phyloP scores from a whole-genome alignment of 2,329 filamentous ascomycete genomes.

The Colletotrichum coccodes region DNA sequence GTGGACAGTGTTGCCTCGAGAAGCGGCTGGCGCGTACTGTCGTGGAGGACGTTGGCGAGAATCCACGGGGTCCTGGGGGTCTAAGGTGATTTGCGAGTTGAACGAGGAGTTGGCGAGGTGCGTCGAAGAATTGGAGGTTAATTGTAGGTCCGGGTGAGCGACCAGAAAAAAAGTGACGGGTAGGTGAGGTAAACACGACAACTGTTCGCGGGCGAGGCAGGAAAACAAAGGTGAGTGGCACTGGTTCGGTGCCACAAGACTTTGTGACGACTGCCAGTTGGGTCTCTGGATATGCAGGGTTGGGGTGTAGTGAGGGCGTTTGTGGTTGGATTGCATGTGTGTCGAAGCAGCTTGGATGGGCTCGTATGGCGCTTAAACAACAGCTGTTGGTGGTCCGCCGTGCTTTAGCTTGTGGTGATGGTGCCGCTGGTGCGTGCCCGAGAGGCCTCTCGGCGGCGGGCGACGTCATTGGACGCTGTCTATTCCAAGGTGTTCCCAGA shows the following conservation, averaged over 20 bases:
- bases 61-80: neutral
- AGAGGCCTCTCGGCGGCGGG: constrained; percentile 30
- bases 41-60: neutral
- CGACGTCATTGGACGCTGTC: constrained; percentile 27
- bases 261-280: constrained; percentile 12
- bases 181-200: constrained; percentile 12
- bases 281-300: constrained; percentile 1
- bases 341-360: constrained; percentile 28
- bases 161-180: constrained; percentile 18
- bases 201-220: constrained; percentile 7
- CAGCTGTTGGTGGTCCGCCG: constrained; percentile 7
- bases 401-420: constrained; percentile 17
- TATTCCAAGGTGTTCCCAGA: constrained; percentile 16
- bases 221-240: neutral
- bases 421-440: constrained; percentile 14
- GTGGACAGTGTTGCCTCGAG: neutral
- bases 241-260: neutral
- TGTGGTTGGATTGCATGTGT: constrained; percentile 27
- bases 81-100: neutral
- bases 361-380: constrained; percentile 32
- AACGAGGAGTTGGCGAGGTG: neutral
- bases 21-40: neutral
- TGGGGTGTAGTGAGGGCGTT: constrained; percentile 21
- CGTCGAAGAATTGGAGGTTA: neutral
- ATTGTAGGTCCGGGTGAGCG: constrained; percentile 16